Base-by-base conservation (phyloP, 345 rosid genomes). In the Euphorbia lathyris region DNA sequence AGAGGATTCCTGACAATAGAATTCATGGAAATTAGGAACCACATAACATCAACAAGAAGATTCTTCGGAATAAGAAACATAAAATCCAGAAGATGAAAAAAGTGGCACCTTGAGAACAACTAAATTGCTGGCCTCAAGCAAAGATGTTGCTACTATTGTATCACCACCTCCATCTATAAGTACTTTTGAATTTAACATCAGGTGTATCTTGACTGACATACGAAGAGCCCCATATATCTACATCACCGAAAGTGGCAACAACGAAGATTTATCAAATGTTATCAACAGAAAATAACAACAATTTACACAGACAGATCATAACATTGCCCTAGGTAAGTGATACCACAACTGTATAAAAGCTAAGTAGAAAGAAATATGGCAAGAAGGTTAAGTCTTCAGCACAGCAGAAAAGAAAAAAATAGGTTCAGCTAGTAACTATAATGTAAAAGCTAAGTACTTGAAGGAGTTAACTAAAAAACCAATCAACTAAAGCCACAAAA, bases 141-240 rank as follows among this genome's bases (percentile, higher is more conserved):
- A 77, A 45, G 93, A 84, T 9, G 90, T 88, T 4, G 85, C 90
- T 42, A 77, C 72, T 47, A 79, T 82, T 66, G 83, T 78, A 78
- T 88, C 93, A 23, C 70, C 79, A 72, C 87, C 90, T 69, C 83
- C 82, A 77, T 83, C 76, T 75, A 88, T 88, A 69, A 86, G 83
- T 85, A 88, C 77, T 81, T 84, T 86, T 56, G 93, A 84, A 72
- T 88, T 86, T 87, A 84, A 88, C 93, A 86, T 88, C 81, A 88
- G 76, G 82, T 74, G 81, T 76, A 88, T 83, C 72, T 88, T 88
- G 51, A 86, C 90, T 66, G 82, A 74, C 93, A 88, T 86, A 0
- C 89, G 86, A 53, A 88, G 88, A 30, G 87, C 93, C 43, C 93
- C 90, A 61, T 83, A 86, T 76, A 88, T 82, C 93, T 88, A 74